A percentile compares a stretch with the other conserved stretches of the same genome.
phyloP scores from a whole-genome alignment of 2,329 filamentous ascomycete species.

The Dryadomyces quercus-mongolicae region DNA sequence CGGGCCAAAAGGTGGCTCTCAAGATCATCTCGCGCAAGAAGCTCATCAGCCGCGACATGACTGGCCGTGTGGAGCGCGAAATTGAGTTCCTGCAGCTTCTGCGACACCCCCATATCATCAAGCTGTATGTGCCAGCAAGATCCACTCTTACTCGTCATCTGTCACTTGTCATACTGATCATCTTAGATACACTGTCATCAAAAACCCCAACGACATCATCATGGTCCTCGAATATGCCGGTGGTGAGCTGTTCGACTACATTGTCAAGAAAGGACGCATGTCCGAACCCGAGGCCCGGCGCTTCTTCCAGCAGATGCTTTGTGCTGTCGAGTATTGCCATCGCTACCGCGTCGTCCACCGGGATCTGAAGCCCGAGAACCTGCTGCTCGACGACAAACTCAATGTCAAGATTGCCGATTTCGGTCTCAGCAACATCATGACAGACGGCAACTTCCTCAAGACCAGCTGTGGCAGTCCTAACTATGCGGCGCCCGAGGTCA shows the following conservation, averaged over 20 bases:
- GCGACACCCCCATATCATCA: slow-evolving; percentile 97
- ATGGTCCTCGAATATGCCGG: slow-evolving; percentile 99
- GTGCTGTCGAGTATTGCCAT: slow-evolving; percentile 97
- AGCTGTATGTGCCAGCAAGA: slow-evolving; percentile 52
- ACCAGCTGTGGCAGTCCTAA: slow-evolving; percentile 97
- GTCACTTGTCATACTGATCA: slow-evolving; percentile 14
- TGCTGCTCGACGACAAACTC: slow-evolving; percentile 85
- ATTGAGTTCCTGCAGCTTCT: slow-evolving; percentile 96
- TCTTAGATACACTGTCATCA: slow-evolving; percentile 83
- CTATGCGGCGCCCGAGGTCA: slow-evolving; percentile 95
- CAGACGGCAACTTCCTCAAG: slow-evolving; percentile 96
- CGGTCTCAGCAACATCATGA: slow-evolving; percentile 98
- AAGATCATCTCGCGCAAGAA: slow-evolving; percentile 98
- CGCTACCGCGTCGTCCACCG: slow-evolving; percentile 97
- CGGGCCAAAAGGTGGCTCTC: slow-evolving; percentile 87
- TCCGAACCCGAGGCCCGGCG: slow-evolving; percentile 85
- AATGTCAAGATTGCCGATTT: slow-evolving; percentile 99
- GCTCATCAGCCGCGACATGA: slow-evolving; percentile 94
- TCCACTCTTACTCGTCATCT: background rate
- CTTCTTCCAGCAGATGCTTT: slow-evolving; percentile 99
- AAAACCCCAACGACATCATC: slow-evolving; percentile 86
- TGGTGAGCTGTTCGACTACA: slow-evolving; percentile 94
- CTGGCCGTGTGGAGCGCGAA: slow-evolving; percentile 90
- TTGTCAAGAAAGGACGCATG: slow-evolving; percentile 87
- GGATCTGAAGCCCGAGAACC: slow-evolving; percentile 93